Conservation (phyloP, 768 basidiomycete species). For the Coprinopsis sp. region DNA sequence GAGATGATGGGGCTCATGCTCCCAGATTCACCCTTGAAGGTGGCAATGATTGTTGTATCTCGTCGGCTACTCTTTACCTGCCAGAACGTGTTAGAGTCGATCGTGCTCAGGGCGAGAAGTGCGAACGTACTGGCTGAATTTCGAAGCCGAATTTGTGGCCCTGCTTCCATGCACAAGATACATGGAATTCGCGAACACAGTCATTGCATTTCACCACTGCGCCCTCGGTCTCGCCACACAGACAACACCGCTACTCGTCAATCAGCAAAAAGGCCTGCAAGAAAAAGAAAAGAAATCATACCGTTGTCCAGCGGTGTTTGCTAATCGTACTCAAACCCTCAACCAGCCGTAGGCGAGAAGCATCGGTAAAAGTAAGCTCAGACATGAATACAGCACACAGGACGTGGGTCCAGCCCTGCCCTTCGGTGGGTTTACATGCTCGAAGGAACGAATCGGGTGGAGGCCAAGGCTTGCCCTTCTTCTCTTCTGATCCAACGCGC, state of each 20-base stretch:
- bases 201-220: conserved; percentile 82
- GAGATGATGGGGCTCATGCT: conserved; percentile 73
- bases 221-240: conserved; percentile 72
- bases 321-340: conserved; percentile 81
- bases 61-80: conserved; percentile 77
- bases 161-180: conserved; percentile 84
- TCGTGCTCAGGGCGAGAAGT: not conserved
- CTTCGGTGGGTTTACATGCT: conserved; percentile 86
- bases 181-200: conserved; percentile 77
- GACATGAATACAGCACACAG: conserved; percentile 85
- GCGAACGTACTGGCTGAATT: conserved; percentile 64
- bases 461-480: conserved; percentile 41
- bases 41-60: conserved; percentile 58
- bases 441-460: conserved; percentile 63
- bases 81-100: too few species aligned
- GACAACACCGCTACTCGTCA: conserved; percentile 55
- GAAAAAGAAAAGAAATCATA: conserved; percentile 32
- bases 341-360: conserved; percentile 64
- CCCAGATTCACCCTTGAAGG: conserved; percentile 75
- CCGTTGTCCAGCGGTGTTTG: conserved; percentile 66
- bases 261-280: not conserved
- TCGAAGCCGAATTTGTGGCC: conserved; percentile 91
- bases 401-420: conserved; percentile 88
- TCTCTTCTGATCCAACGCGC: conserved; percentile 45
- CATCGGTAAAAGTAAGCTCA: conserved; percentile 80